A percentile compares a stretch with the other conserved stretches of the same genome.
phyloP scores from a whole-genome alignment of 495 filamentous ascomycete species.

The Aspergillus bridgeri region DNA sequence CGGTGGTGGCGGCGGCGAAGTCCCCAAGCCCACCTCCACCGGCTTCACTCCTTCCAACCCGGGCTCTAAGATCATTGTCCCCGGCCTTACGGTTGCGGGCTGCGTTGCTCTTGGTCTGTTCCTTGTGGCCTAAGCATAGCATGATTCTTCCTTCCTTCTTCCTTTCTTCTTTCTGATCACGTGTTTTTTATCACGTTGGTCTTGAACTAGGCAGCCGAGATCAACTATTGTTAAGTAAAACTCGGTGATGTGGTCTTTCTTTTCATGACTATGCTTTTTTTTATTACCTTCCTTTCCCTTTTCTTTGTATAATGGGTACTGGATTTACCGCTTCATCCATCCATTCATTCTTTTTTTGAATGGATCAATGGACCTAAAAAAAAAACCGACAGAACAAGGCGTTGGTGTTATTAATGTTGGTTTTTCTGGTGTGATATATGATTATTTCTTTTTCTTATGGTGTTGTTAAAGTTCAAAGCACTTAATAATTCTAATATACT shows the following conservation, averaged over 20 bases:
- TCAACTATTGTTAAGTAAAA: too few relatives aligned
- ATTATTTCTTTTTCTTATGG: background rate
- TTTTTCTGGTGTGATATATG: too few relatives aligned
- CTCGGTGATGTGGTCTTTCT: too few relatives aligned
- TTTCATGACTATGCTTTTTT: background rate
- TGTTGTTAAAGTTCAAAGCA: background rate
- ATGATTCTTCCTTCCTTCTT: background rate
- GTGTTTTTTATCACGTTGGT: too few relatives aligned
- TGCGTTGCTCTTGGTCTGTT: slow-evolving; percentile 23
- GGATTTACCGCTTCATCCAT: background rate
- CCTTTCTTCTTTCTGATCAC: background rate
- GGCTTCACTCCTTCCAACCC: slow-evolving; percentile 27
- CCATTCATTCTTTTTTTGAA: too few relatives aligned
- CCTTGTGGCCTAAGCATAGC: slow-evolving; percentile 9
- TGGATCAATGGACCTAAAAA: too few relatives aligned
- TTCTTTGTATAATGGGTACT: background rate
- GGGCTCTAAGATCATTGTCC: slow-evolving; percentile 29
- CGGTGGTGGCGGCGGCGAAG: background rate
- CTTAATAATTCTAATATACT: background rate
- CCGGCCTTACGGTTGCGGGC: slow-evolving; percentile 28
- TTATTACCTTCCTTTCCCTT: background rate
- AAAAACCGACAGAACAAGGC: background rate
- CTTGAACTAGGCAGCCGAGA: too few relatives aligned
- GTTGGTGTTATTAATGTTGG: background rate
- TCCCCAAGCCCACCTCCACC: slow-evolving; percentile 6